These are phyloP conservation scores for Aspergillus tamarii DNA, from an alignment of 2,329 filamentous ascomycete species.

Conservation along the genomic window DNA sequence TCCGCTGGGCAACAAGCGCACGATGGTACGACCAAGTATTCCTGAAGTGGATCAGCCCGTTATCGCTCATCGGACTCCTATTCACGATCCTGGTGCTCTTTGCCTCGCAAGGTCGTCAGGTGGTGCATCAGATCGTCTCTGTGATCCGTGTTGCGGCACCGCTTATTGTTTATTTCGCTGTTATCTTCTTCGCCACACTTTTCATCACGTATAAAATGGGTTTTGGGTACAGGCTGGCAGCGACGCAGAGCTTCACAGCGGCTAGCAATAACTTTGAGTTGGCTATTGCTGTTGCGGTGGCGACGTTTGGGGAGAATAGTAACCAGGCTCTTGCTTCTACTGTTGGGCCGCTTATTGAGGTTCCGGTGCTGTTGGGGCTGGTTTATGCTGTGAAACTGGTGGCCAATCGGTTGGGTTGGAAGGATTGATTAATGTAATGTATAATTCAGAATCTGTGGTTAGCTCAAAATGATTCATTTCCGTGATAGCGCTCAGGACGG, in stretches of 20 bases:
- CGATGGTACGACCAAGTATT: slow-evolving; percentile 70
- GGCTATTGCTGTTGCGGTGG: slow-evolving; percentile 82
- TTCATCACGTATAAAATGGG: slow-evolving; percentile 63
- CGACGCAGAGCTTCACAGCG: slow-evolving; percentile 82
- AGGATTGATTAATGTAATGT: slow-evolving; percentile 2
- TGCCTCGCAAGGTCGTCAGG: slow-evolving; percentile 75
- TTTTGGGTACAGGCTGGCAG: slow-evolving; percentile 69
- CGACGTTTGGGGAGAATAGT: slow-evolving; percentile 75
- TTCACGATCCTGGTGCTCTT: slow-evolving; percentile 88
- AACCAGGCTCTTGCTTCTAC: slow-evolving; percentile 50
- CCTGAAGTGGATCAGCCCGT: slow-evolving; percentile 69
- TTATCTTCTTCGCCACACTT: slow-evolving; percentile 73
- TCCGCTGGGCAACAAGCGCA: slow-evolving; percentile 57
- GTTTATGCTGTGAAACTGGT: slow-evolving; percentile 67
- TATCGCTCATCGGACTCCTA: slow-evolving; percentile 77
- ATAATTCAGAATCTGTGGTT: background rate
- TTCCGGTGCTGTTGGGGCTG: slow-evolving; percentile 75
- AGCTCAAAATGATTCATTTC: background rate
- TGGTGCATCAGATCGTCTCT: slow-evolving; percentile 79
- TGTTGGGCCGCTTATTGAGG: slow-evolving; percentile 75
- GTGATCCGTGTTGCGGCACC: slow-evolving; percentile 80
- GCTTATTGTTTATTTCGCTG: slow-evolving; percentile 75
- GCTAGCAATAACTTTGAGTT: slow-evolving; percentile 92
- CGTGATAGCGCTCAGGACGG: no score
- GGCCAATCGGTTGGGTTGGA: slow-evolving; percentile 22